phyloP scores from a whole-genome alignment of 768 basidiomycete genomes.

The Russula sp. region DNA sequence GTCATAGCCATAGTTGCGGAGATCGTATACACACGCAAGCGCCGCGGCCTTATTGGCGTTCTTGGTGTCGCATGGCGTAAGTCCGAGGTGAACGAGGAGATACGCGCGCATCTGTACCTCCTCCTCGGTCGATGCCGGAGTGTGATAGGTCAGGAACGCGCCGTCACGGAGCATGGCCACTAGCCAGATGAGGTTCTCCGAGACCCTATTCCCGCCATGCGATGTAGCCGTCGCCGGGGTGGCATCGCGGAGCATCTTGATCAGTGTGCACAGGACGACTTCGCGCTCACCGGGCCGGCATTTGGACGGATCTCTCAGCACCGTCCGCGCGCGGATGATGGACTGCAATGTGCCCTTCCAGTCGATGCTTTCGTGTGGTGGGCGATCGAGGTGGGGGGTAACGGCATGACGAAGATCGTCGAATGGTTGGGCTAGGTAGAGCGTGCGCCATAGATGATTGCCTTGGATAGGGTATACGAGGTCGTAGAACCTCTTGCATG shows the following conservation, averaged over 20 bases:
- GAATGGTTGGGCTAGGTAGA: conserved; percentile 61
- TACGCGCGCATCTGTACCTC: conserved; percentile 49
- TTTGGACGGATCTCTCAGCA: conserved; percentile 40
- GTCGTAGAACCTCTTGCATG: conserved; percentile 43
- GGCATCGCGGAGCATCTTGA: conserved; percentile 47
- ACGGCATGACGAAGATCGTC: conserved; percentile 61
- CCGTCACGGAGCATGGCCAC: conserved; percentile 44
- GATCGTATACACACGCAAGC: conserved; percentile 59
- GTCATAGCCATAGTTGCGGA: conserved; percentile 51
- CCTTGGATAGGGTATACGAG: conserved; percentile 48
- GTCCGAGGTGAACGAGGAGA: conserved; percentile 56
- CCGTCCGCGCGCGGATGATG: conserved; percentile 52
- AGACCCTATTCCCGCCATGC: conserved; percentile 37
- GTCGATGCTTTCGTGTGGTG: conserved; percentile 26
- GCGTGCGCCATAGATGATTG: conserved; percentile 56
- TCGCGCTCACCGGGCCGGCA: conserved; percentile 46
- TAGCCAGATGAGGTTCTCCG: conserved; percentile 54
- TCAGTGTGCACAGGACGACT: conserved; percentile 46
- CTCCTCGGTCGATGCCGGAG: conserved; percentile 34
- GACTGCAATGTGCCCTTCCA: conserved; percentile 57
- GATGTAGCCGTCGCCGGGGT: conserved; percentile 40
- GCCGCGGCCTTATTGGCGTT: conserved; percentile 40
- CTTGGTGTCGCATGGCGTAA: conserved; percentile 47
- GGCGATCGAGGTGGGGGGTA: conserved; percentile 37
- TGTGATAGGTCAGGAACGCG: conserved; percentile 42